These are phyloP conservation scores for Aspergillus quadrilineatus DNA, from an alignment of 2,329 filamentous ascomycete species.

Conservation along the genomic window DNA sequence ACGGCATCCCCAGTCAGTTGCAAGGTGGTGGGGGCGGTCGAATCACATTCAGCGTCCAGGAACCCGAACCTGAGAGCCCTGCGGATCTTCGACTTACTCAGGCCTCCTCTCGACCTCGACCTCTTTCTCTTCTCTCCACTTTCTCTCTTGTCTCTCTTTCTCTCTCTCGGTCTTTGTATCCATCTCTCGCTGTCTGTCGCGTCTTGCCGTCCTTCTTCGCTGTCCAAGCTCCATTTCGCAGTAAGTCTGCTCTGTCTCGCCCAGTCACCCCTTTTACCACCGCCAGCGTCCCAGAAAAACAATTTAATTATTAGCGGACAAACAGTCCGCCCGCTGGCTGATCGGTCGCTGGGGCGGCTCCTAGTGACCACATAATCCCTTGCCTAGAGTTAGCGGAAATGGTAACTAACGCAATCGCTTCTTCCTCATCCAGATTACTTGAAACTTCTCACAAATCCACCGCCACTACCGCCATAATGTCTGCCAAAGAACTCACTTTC, in stretches of 20 bases:
- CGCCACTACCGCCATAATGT: conserved; percentile 40
- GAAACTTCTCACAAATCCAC: not conserved
- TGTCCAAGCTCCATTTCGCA: not conserved
- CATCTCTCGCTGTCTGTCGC: conserved; percentile 8
- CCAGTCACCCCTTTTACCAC: not conserved
- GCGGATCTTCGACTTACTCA: conserved; percentile 8
- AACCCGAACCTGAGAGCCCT: not conserved
- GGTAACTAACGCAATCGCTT: conserved; percentile 11
- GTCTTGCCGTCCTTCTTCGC: not conserved
- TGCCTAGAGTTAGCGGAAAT: not conserved
- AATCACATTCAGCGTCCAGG: conserved; percentile 17
- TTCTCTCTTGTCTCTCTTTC: conserved; percentile 10
- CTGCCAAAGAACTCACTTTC: conserved; percentile 66
- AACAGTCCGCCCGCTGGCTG: not conserved
- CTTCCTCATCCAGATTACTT: not conserved
- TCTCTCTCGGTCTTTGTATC: conserved; percentile 5
- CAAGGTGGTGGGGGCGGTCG: conserved; percentile 19
- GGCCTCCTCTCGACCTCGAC: conserved; percentile 10
- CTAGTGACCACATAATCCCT: conserved; percentile 1
- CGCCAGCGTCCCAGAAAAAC: not conserved
- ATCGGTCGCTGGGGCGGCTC: not conserved
- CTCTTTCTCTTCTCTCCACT: conserved; percentile 5
- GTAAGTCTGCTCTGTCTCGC: conserved; percentile 6
- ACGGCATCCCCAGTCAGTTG: conserved; percentile 7
- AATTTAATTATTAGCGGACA: not conserved